Evolutionary conservation across 371 early-diverging fungal species (phyloP).

Genomic region (Mucor irregularis): DNA sequence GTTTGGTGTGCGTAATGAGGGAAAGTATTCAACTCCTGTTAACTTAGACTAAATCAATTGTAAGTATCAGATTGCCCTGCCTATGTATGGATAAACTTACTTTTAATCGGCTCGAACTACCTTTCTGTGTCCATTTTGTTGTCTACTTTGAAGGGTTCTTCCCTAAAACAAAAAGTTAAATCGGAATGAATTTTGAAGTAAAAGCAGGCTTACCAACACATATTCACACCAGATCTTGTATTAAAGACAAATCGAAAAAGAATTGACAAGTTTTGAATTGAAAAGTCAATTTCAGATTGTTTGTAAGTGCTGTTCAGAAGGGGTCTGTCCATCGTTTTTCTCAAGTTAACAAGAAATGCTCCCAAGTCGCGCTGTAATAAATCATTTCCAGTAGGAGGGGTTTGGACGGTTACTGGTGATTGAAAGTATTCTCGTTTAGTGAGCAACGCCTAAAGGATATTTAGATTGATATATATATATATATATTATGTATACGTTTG

Average conservation of each 20-base stretch:
- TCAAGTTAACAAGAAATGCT: slow-evolving; percentile 10
- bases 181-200: background rate
- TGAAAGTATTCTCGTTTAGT: slow-evolving; percentile 10
- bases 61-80: too few species aligned
- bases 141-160: slow-evolving; percentile 6
- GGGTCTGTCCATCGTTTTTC: slow-evolving; percentile 14
- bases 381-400: slow-evolving; percentile 18
- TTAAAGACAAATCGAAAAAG: slow-evolving; percentile 17
- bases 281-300: slow-evolving; percentile 17
- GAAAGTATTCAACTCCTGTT: too few species aligned
- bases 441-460: slow-evolving; percentile 4
- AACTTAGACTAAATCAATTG: too few species aligned
- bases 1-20: too few species aligned
- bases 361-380: slow-evolving; percentile 15
- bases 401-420: slow-evolving; percentile 5
- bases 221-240: slow-evolving; percentile 13
- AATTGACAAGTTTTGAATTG: slow-evolving; percentile 15
- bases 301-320: slow-evolving; percentile 10
- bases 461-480: slow-evolving; percentile 1
- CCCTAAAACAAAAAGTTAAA: slow-evolving; percentile 9
- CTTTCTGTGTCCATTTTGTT: slow-evolving; percentile 5
- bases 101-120: slow-evolving; percentile 4
- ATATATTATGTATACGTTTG: slow-evolving; percentile 4
- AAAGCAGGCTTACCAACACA: slow-evolving; percentile 16
- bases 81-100: too few species aligned